phyloP scores from a whole-genome alignment of 129 eudicot species.

The Flaveria ramosissima region DNA sequence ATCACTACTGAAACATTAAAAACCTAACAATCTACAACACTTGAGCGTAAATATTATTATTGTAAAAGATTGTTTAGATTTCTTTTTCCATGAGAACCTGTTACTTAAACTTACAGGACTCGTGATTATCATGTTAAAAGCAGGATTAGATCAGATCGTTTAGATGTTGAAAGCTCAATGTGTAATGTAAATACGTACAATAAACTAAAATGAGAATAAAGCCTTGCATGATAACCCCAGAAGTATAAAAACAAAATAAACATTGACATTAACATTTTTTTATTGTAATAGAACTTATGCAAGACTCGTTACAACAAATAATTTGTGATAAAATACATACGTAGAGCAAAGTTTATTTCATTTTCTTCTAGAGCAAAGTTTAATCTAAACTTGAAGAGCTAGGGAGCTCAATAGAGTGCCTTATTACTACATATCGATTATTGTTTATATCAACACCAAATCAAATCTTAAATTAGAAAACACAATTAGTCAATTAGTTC shows the following conservation, averaged over 20 bases:
- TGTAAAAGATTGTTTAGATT: too few relatives aligned
- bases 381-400: constrained; percentile 2
- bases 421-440: constrained; percentile 8
- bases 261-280: neutral
- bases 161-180: constrained; percentile 2
- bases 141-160: neutral
- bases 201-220: neutral
- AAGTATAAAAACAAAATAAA: neutral
- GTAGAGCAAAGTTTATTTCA: constrained; percentile 15
- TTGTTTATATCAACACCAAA: constrained; percentile 31
- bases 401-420: neutral
- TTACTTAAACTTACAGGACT: neutral
- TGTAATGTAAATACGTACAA: neutral
- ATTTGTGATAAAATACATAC: neutral
- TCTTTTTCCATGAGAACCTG: too few relatives aligned
- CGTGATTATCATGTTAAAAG: neutral
- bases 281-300: constrained; percentile 9
- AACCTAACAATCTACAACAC: too few relatives aligned
- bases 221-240: neutral
- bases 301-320: constrained; percentile 3
- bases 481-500: constrained; percentile 26
- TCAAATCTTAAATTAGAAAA: constrained; percentile 26
- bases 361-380: neutral
- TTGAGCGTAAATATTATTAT: too few relatives aligned
- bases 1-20: too few relatives aligned